Evolutionary conservation across 345 rosid species (phyloP).

Genomic region (Gossypium thurberi): DNA sequence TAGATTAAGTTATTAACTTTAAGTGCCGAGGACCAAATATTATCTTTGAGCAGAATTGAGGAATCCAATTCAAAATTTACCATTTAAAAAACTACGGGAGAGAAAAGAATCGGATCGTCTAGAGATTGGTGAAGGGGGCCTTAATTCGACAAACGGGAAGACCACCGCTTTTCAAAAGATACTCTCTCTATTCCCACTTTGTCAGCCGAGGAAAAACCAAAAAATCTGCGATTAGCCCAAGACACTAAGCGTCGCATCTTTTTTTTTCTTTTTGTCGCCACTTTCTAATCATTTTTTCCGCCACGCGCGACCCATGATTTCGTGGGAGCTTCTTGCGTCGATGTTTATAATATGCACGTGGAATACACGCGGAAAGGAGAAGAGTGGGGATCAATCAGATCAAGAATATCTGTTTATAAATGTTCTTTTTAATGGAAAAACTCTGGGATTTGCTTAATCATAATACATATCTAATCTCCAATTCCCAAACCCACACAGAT

Average conservation of each 20-base stretch:
- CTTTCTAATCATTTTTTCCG: constrained; percentile 26
- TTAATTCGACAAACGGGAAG: constrained; percentile 58
- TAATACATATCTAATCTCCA: constrained; percentile 8
- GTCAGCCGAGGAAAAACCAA: constrained; percentile 31
- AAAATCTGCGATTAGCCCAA: constrained; percentile 38
- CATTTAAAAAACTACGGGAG: constrained; percentile 10
- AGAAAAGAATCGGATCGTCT: constrained; percentile 68
- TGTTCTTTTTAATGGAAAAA: constrained; percentile 18
- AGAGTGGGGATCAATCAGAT: constrained; percentile 6
- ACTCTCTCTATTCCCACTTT: constrained; percentile 41
- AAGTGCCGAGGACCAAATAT: too few species aligned
- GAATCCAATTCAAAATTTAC: too few species aligned
- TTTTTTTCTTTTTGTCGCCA: constrained; percentile 9
- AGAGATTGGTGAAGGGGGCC: constrained; percentile 50
- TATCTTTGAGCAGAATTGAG: too few species aligned
- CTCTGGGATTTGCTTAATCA: constrained; percentile 41
- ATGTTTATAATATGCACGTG: background rate
- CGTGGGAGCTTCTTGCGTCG: constrained; percentile 5
- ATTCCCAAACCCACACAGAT: background rate
- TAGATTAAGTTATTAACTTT: too few species aligned
- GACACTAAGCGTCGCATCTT: constrained; percentile 21
- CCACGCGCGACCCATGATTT: constrained; percentile 29
- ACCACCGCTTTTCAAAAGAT: constrained; percentile 89
- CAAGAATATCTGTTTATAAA: background rate
- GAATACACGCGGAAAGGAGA: background rate